Evolutionary conservation across 2,329 filamentous ascomycete genomes (phyloP), one percentile per base, ranked within the genome.

Genomic region (Huntiella abstrusa): DNA sequence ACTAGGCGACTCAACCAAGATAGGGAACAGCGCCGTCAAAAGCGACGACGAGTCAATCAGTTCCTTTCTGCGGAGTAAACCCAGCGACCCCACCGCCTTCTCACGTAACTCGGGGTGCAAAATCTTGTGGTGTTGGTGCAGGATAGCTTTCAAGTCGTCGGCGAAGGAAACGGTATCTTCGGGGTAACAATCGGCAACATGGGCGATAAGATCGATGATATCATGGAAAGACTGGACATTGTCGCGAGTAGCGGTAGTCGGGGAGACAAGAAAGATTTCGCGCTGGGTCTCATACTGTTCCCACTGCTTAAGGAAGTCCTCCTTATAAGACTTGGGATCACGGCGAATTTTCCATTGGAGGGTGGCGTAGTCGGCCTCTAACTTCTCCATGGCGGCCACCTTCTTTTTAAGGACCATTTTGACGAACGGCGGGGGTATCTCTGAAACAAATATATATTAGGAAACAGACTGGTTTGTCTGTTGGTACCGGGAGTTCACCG

Each of bases 121-220:
- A 3, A 79, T 71, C 40, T 80, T 75, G 68, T 96, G 88, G 58
- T 96, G 85, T 54, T 80, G 69, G 41, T 75, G 75, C 41, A 98
- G 64, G 49, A 98, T 81, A 32, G 77, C 70, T 57, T 85, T 85
- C 42, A 98, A 68, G 52, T 94, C 83, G 37, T 78, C 70, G 16
- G 86, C 75, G 54, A 95, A 96, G 7, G 71, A 68, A 45, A 69
- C 69, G 1, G 86, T 87, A 51, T 88, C 73, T 49, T 80, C 74
- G 43, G 84, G 85, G 62, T 93, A 98, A 65, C 85, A 92, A 58
- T 95, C 87, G 58, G 88, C 82, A 51, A 92, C 82, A 63, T 98
- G 91, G 15, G 87, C 79, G 55, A 96, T 79, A 55, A 98, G 83
- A 57, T 96, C 88, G 55, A 98, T 82, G 54, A 94, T 73, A 57